These are phyloP conservation scores for Aspergillus intermedius DNA, from an alignment of 2,329 filamentous ascomycete genomes.

Conservation along the genomic window DNA sequence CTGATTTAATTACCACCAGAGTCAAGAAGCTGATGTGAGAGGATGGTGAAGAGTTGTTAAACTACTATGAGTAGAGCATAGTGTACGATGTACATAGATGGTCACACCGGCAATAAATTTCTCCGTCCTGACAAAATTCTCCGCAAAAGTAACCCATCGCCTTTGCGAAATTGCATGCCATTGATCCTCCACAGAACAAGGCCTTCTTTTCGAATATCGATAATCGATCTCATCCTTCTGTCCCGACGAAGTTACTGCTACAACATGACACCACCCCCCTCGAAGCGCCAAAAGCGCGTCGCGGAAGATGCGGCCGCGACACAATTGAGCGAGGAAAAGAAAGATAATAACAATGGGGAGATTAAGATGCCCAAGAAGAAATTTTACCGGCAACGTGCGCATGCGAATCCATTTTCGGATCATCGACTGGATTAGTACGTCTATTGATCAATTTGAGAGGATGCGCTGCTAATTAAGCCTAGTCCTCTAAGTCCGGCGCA, in stretches of 20 bases:
- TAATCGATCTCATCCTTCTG: not conserved
- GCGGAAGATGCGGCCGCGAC: conserved; percentile 28
- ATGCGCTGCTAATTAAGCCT: not conserved
- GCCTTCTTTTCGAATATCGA: not conserved
- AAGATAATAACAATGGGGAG: conserved; percentile 12
- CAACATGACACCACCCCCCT: conserved; percentile 31
- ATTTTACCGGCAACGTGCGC: conserved; percentile 91
- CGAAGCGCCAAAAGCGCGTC: conserved; percentile 60
- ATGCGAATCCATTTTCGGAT: conserved; percentile 97
- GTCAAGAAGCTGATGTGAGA: not conserved
- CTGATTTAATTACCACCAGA: too few relatives aligned
- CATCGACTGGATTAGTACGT: conserved; percentile 81
- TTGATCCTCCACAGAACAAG: not conserved
- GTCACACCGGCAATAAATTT: not conserved
- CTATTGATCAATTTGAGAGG: not conserved
- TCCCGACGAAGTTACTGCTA: not conserved
- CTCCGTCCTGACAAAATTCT: conserved; percentile 1
- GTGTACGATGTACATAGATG: not conserved
- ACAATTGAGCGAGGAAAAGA: conserved; percentile 17
- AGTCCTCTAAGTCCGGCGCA: conserved; percentile 71
- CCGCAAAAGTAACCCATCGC: not conserved
- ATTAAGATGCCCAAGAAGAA: conserved; percentile 79
- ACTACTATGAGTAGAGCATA: not conserved
- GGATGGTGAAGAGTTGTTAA: too few relatives aligned
- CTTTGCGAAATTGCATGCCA: not conserved